Base-by-base conservation (phyloP, 2,329 filamentous ascomycete species). In the Drechslerella coelobrocha region DNA sequence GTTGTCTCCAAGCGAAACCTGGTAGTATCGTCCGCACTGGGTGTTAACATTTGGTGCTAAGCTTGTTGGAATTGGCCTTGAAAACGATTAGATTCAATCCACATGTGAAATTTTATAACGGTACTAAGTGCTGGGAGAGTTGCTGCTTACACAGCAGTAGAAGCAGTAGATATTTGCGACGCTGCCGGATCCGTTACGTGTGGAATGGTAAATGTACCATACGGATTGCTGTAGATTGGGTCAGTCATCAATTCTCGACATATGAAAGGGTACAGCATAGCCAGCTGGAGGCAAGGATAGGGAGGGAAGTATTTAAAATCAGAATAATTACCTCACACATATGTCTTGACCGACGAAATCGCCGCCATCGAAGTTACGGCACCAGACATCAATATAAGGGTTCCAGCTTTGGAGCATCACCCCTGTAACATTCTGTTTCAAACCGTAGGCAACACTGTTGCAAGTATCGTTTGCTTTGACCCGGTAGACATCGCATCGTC, bases 21-120 rank as follows among this genome's bases (percentile, higher is more conserved):
- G 19, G 61, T 80, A 79, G 51, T 72, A 80, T 12, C 50, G 53
- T 23, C 74, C 78, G 57, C 78, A 79, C 3, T 73, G 41, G 0
- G 43, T 54, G 19, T 72, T 76, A 0, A 75, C 72, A 2, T 73
- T 75, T 2, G 61, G 45, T 34, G 75, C 76, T n/a, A 74, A 51
- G 41, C 77, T 73, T 1, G 76, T 76, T 1, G 77, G 77, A 23
- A 73, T 55, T 17, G 76, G 65, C n/a, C 55, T 73, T 48, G 71
- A 55, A 48, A 41, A 50, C 9, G 39, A 48, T 48, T 19, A 29
- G 27, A 34, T 50, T 55, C 19, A 62, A 10, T 50, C 19, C 27
- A 62, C 14, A 23, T 37, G 24, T 39, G 26, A 27, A 39, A 55
- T 55, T 55, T 55, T 27, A 39, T 34, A 48, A 50, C 10, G 17